These are phyloP conservation scores for Saturnispora diversa DNA, from an alignment of 805 yeast genomes.

Conservation along the genomic window DNA sequence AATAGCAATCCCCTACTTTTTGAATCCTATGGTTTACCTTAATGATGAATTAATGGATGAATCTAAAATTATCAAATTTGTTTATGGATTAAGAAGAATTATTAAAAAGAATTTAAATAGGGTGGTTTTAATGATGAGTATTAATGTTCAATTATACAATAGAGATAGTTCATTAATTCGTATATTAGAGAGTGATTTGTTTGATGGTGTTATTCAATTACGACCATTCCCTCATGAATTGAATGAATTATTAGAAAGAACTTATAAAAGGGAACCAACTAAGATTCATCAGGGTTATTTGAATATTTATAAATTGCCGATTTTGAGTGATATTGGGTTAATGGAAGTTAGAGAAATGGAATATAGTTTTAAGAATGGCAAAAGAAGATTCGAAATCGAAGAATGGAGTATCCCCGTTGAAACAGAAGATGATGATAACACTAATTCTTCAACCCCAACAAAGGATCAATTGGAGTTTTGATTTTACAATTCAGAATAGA, in stretches of 20 bases:
- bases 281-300: slow-evolving; percentile 82
- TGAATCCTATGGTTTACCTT: slow-evolving; percentile 66
- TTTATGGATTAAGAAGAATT: slow-evolving; percentile 50
- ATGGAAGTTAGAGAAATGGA: slow-evolving; percentile 73
- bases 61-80: slow-evolving; percentile 47
- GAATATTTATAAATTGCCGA: slow-evolving; percentile 65
- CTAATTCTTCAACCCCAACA: neutral
- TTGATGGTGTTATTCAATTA: slow-evolving; percentile 63
- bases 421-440: slow-evolving; percentile 34
- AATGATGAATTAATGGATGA: slow-evolving; percentile 13
- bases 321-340: slow-evolving; percentile 64
- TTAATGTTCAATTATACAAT: slow-evolving; percentile 61
- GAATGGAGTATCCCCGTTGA: slow-evolving; percentile 98
- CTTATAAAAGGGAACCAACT: slow-evolving; percentile 62
- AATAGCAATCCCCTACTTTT: slow-evolving; percentile 63
- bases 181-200: slow-evolving; percentile 43
- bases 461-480: slow-evolving; percentile 4
- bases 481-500: neutral
- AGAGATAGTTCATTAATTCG: slow-evolving; percentile 40
- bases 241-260: slow-evolving; percentile 55
- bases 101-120: slow-evolving; percentile 35
- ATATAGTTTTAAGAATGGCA: slow-evolving; percentile 78
- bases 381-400: slow-evolving; percentile 75
- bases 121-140: slow-evolving; percentile 43
- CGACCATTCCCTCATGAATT: slow-evolving; percentile 78